Conservation (phyloP, 441 rosid species). For the Erysimum pusillum region DNA sequence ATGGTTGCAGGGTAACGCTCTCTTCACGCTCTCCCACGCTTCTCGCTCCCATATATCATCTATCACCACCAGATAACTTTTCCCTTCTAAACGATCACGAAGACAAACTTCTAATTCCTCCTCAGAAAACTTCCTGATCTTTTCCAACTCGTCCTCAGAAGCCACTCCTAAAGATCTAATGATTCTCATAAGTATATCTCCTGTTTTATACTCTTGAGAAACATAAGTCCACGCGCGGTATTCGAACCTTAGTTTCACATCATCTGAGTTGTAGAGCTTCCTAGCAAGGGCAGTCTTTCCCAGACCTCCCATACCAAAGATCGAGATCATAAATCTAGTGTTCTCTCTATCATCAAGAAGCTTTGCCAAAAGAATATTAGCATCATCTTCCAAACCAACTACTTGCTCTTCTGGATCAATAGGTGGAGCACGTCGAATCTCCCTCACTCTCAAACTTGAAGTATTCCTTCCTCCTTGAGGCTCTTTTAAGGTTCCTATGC, state of each 20-base stretch:
- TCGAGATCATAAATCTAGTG: conserved; percentile 13
- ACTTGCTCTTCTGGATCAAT: neutral
- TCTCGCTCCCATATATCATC: conserved; percentile 37
- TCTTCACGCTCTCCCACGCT: conserved; percentile 41
- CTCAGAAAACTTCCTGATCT: neutral
- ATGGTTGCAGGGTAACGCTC: conserved; percentile 23
- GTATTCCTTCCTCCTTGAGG: neutral
- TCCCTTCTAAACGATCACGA: neutral
- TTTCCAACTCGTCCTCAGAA: neutral
- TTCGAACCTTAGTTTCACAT: conserved; percentile 11
- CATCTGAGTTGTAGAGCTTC: conserved; percentile 12
- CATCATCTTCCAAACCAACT: conserved; percentile 21
- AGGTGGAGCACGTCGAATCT: conserved; percentile 9
- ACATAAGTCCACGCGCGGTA: conserved; percentile 20
- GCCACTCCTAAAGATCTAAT: conserved; percentile 17
- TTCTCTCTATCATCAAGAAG: neutral
- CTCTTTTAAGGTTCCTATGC: conserved; percentile 1
- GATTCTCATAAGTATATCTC: conserved; percentile 34
- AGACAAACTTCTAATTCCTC: conserved; percentile 29
- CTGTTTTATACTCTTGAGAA: conserved; percentile 31
- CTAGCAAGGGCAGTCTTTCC: conserved; percentile 37
- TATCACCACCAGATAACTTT: conserved; percentile 36
- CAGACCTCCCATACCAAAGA: conserved; percentile 40
- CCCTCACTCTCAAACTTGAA: conserved; percentile 4
- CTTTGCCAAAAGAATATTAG: conserved; percentile 21